Percentiles rank a stretch among this genome's conserved stretches.
phyloP scores from a whole-genome alignment of 345 rosid genomes.

The Tarenaya hassleriana region DNA sequence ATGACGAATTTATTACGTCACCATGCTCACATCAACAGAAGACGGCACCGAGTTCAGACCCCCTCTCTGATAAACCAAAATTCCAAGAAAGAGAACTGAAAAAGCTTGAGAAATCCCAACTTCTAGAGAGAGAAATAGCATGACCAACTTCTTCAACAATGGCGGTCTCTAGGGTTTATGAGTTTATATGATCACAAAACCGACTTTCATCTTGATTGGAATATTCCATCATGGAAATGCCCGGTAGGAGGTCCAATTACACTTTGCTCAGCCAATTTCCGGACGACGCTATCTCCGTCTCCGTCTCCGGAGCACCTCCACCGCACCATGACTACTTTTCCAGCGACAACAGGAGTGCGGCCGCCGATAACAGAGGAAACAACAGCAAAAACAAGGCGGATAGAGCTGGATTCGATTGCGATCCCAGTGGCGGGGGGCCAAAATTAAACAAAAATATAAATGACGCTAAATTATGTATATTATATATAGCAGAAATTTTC shows the following conservation, averaged over 20 bases:
- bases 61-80: background rate
- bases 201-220: slow-evolving; percentile 12
- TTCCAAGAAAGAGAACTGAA: background rate
- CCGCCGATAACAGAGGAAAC: slow-evolving; percentile 17
- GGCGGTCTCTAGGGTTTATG: slow-evolving; percentile 46
- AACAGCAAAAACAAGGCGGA: slow-evolving; percentile 42
- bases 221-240: slow-evolving; percentile 68
- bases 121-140: slow-evolving; percentile 30
- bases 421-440: slow-evolving; percentile 43
- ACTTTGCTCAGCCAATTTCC: slow-evolving; percentile 69
- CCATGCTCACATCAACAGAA: too few relatives aligned
- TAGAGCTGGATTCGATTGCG: slow-evolving; percentile 63
- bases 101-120: slow-evolving; percentile 28
- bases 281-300: slow-evolving; percentile 53
- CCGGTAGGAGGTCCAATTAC: slow-evolving; percentile 84
- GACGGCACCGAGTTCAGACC: too few relatives aligned
- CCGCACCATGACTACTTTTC: slow-evolving; percentile 59
- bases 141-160: slow-evolving; percentile 33
- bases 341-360: slow-evolving; percentile 42
- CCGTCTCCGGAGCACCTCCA: slow-evolving; percentile 40
- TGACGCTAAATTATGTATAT: too few relatives aligned
- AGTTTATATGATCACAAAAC: slow-evolving; percentile 27
- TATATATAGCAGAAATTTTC: background rate
- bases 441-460: background rate
- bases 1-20: too few relatives aligned